Evolutionary conservation across 2,329 filamentous ascomycete genomes (phyloP).

Genomic region (Fusarium transvaalense): DNA sequence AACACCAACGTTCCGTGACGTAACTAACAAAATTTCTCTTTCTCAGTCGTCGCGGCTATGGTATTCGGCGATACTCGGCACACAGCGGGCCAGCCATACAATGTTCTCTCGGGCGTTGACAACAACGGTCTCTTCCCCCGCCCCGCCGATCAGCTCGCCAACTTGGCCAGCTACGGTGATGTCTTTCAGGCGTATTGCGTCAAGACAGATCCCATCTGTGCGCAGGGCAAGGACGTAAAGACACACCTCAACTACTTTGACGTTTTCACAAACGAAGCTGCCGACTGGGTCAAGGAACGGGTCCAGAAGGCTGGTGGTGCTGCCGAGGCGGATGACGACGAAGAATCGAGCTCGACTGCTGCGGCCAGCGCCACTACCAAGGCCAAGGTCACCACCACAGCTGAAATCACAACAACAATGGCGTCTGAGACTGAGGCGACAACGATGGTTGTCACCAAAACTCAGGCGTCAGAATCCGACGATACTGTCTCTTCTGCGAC

Average conservation of each 20-base stretch:
- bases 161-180: slow-evolving; percentile 17
- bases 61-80: slow-evolving; percentile 25
- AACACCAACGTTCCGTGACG: neutral
- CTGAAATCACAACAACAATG: neutral
- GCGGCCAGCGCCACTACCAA: slow-evolving; percentile 9
- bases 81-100: slow-evolving; percentile 15
- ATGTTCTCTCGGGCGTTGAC: slow-evolving; percentile 5
- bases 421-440: neutral
- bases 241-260: slow-evolving; percentile 29
- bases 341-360: neutral
- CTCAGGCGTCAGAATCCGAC: neutral
- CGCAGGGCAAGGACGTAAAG: neutral
- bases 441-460: neutral
- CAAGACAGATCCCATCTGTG: slow-evolving; percentile 22
- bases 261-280: slow-evolving; percentile 12
- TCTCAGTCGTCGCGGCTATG: slow-evolving; percentile 13
- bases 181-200: slow-evolving; percentile 15
- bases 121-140: slow-evolving; percentile 21
- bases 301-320: slow-evolving; percentile 6
- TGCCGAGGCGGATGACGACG: neutral
- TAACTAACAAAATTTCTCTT: neutral
- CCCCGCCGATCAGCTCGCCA: slow-evolving; percentile 14
- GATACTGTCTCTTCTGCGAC: neutral
- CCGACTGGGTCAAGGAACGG: slow-evolving; percentile 15
- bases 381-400: neutral